These are phyloP conservation scores for Cadophora luteo-olivacea DNA, from an alignment of 2,329 filamentous ascomycete species.

Conservation along the genomic window DNA sequence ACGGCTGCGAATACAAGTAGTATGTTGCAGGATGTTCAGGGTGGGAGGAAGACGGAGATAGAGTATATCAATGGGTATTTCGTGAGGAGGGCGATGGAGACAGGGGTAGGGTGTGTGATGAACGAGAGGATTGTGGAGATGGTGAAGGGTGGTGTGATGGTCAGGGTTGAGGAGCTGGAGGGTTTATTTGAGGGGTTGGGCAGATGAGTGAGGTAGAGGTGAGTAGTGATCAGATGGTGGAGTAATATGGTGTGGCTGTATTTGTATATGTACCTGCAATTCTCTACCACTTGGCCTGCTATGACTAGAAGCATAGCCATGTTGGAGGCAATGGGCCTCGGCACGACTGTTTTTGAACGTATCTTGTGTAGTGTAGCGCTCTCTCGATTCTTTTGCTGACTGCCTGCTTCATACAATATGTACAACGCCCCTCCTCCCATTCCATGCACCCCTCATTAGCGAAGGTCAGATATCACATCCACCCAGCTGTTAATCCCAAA, in stretches of 20 bases:
- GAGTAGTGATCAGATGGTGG: neutral
- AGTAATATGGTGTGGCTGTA: neutral
- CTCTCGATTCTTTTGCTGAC: slow-evolving; percentile 5
- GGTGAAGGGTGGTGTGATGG: slow-evolving; percentile 48
- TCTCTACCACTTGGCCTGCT: too few species aligned
- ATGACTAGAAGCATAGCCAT: too few species aligned
- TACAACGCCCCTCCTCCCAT: slow-evolving; percentile 21
- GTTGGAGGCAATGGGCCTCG: too few species aligned
- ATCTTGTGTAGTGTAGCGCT: neutral
- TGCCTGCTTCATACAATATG: slow-evolving; percentile 30
- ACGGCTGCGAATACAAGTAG: slow-evolving; percentile 63
- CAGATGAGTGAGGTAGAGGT: neutral
- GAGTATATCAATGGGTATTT: slow-evolving; percentile 67
- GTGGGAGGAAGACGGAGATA: slow-evolving; percentile 61
- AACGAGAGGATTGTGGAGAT: slow-evolving; percentile 53
- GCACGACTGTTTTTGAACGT: neutral
- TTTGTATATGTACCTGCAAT: neutral
- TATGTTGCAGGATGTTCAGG: slow-evolving; percentile 65
- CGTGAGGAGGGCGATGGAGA: slow-evolving; percentile 35
- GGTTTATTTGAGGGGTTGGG: slow-evolving; percentile 19
- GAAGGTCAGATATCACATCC: neutral
- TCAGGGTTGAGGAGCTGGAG: slow-evolving; percentile 45
- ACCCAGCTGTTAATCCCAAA: neutral
- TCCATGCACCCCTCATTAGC: neutral
- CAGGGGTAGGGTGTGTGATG: slow-evolving; percentile 45